Base-by-base conservation (phyloP, 805 yeast genomes). In the Kluyveromyces lactis region DNA sequence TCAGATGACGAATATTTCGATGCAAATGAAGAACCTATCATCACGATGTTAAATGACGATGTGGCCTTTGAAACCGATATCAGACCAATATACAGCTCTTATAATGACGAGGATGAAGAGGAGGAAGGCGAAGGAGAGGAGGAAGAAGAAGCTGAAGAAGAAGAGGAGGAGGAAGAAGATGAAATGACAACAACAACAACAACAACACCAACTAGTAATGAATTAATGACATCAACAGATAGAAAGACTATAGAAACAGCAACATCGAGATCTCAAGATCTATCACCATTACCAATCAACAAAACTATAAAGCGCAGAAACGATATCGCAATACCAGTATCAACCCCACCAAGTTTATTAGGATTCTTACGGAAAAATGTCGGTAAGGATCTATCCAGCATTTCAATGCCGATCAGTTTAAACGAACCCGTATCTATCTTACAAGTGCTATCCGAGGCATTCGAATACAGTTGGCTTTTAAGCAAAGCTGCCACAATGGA, bases 321-420 rank as follows among this genome's bases (percentile, higher is more conserved):
- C 19, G 82, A 75, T 42, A 68, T 89, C 12, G 71, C 69, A 3
- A 66, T 66, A n/a, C 72, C 85, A 39, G 67, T 64, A 0, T 71
- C 78, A 26, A 64, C 77, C 0, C 97, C 97, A 2, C 96, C 96
- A 9, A 81, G 92, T 46, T 60, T 90, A 26, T 65, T 90, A 40
- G 73, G 86, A 1, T 76, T 87, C 50, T 69, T 92, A 36, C 72
- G 95, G 42, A 89, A 89, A 58, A 87, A 86, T 50, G 92, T 90
- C 9, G 97, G 97, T 16, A 90, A 89, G 54, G 97, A 90, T 59
- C 58, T 92, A 42, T 71, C 87, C 0, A 71, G 86, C 1, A 73
- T 89, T 33, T 79, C 95, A 0, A 87, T 90, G 89, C 98, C 98
- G 1, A 95, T 92, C 6, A 79, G 92, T 1, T 74, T 87, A 40